A percentile compares a stretch with the other conserved stretches of the same genome.
Conservation (phyloP, 2,329 filamentous ascomycete species). For the Emmonsia crescens region DNA sequence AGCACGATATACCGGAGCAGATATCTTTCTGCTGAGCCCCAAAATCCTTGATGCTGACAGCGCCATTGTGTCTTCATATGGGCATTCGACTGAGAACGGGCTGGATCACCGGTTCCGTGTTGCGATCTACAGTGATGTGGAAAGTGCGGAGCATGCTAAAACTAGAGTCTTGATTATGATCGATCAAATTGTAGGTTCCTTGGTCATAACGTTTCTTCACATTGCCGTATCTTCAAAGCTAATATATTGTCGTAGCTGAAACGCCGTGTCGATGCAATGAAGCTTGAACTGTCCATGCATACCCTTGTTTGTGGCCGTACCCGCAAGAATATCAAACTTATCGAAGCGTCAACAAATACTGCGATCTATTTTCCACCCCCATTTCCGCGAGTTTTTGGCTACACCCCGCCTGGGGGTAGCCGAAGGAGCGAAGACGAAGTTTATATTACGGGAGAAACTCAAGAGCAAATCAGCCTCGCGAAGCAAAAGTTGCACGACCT, state of each 20-base stretch:
- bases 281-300: constrained; percentile 77
- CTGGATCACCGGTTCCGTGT: constrained; percentile 82
- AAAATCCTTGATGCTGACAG: constrained; percentile 72
- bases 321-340: constrained; percentile 94
- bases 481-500: constrained; percentile 87
- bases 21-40: constrained; percentile 90
- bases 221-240: constrained; percentile 10
- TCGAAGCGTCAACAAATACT: constrained; percentile 89
- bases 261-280: constrained; percentile 61
- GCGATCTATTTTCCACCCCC: constrained; percentile 97
- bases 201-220: constrained; percentile 22
- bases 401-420: constrained; percentile 69
- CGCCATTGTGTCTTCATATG: constrained; percentile 60
- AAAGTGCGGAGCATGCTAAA: constrained; percentile 95
- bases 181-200: constrained; percentile 64
- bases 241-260: constrained; percentile 33
- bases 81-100: constrained; percentile 68
- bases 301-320: constrained; percentile 87
- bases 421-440: constrained; percentile 80
- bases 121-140: constrained; percentile 87
- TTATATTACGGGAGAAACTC: constrained; percentile 84
- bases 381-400: constrained; percentile 84
- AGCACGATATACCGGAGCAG: constrained; percentile 79
- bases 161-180: constrained; percentile 94
- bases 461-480: constrained; percentile 72